A percentile compares a stretch with the other conserved stretches of the same genome.
phyloP scores from a whole-genome alignment of 208 protist genomes.

The Acanthamoeba castellanii region DNA sequence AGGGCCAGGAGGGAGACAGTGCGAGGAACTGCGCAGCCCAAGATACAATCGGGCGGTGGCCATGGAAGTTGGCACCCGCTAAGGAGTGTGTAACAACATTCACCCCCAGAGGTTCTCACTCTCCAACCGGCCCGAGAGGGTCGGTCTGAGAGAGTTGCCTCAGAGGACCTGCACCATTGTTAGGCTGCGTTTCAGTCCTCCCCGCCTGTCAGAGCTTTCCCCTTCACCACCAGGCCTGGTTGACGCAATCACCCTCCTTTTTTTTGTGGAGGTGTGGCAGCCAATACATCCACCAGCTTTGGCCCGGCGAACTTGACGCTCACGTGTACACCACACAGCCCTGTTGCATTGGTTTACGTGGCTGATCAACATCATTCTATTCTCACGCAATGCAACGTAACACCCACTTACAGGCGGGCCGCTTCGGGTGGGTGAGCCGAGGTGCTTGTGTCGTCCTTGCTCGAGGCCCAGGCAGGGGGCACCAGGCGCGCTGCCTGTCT shows the following conservation, averaged over 20 bases:
- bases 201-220: not conserved
- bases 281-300: too few relatives aligned
- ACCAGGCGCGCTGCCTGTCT: conserved; percentile 27
- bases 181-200: not conserved
- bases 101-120: conserved; percentile 23
- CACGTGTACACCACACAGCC: too few relatives aligned
- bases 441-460: too few relatives aligned
- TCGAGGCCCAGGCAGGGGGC: not conserved
- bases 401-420: too few relatives aligned
- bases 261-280: not conserved
- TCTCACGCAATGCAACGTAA: too few relatives aligned
- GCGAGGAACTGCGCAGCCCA: not conserved
- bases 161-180: not conserved
- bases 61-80: conserved; percentile 11
- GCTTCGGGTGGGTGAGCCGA: too few relatives aligned
- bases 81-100: conserved; percentile 36
- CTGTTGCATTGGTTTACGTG: too few relatives aligned
- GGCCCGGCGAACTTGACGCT: too few relatives aligned
- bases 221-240: conserved; percentile 20
- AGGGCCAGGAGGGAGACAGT: not conserved
- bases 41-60: not conserved
- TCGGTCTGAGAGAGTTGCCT: not conserved
- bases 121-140: not conserved
- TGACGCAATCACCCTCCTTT: conserved; percentile 8
- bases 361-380: too few relatives aligned